phyloP scores from a whole-genome alignment of 2,329 filamentous ascomycete species.

The Lachnellula arida region DNA sequence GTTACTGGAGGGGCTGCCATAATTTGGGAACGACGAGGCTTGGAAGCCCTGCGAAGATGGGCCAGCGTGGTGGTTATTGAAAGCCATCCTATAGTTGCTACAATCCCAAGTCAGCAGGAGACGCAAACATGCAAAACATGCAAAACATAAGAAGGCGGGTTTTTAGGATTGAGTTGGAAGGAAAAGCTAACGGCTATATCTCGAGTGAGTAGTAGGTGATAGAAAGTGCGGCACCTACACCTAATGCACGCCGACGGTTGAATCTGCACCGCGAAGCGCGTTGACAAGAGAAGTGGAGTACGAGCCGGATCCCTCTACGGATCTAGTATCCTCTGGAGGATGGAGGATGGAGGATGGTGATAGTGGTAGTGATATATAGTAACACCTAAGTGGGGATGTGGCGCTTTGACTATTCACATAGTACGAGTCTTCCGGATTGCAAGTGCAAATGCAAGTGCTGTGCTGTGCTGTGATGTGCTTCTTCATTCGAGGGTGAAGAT shows the following conservation, averaged over 20 bases:
- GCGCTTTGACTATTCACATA: neutral
- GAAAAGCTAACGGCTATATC: neutral
- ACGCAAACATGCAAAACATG: too few species aligned
- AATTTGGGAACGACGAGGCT: conserved; percentile 10
- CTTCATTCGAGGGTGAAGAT: neutral
- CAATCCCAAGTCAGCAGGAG: neutral
- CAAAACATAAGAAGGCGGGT: neutral
- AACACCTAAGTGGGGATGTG: neutral
- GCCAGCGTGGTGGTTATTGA: conserved; percentile 13
- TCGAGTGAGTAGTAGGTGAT: neutral
- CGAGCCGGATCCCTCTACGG: too few species aligned
- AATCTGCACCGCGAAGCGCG: too few species aligned
- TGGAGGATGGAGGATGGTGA: too few species aligned
- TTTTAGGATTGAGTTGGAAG: neutral
- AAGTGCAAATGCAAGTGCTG: neutral
- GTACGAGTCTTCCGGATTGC: neutral
- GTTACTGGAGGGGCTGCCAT: conserved; percentile 13
- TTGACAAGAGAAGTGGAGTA: too few species aligned
- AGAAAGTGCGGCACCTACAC: neutral
- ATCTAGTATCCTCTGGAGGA: too few species aligned
- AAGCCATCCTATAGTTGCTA: conserved; percentile 17
- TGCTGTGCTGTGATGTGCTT: too few species aligned
- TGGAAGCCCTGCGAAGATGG: conserved; percentile 12
- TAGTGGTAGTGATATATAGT: too few species aligned
- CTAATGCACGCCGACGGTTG: too few species aligned